Percentiles rank a stretch among this genome's conserved stretches.
Evolutionary conservation across 768 basidiomycete species (phyloP).

Genomic region (Boletus sp.): DNA sequence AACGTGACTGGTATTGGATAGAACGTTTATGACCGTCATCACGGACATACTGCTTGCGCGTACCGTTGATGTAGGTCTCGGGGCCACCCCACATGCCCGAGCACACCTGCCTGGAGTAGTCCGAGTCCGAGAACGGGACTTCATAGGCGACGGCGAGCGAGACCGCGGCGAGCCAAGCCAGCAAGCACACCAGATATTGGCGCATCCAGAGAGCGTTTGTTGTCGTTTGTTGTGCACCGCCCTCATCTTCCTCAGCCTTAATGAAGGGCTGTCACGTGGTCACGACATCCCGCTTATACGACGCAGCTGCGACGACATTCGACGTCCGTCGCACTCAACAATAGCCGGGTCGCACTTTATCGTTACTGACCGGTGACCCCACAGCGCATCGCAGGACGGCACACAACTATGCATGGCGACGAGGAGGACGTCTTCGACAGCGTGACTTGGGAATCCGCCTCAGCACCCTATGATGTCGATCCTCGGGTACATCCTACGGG

Average conservation of each 20-base stretch:
- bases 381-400: not conserved
- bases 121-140: constrained; percentile 68
- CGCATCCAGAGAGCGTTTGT: constrained; percentile 32
- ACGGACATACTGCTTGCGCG: constrained; percentile 12
- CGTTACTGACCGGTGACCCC: not conserved
- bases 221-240: constrained; percentile 22
- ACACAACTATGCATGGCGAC: constrained; percentile 66
- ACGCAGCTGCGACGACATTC: not conserved
- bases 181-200: constrained; percentile 20
- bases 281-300: constrained; percentile 1
- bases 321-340: not conserved
- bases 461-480: constrained; percentile 52
- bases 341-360: not conserved
- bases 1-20: constrained; percentile 61
- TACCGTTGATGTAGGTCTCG: constrained; percentile 83
- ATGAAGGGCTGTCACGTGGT: constrained; percentile 25
- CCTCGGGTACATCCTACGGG: constrained; percentile 43
- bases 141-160: constrained; percentile 51
- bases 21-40: constrained; percentile 17
- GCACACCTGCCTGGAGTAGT: constrained; percentile 87
- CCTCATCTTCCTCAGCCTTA: constrained; percentile 10
- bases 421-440: constrained; percentile 91
- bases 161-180: constrained; percentile 32
- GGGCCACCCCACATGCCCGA: constrained; percentile 90
- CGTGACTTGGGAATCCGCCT: constrained; percentile 85